These are phyloP conservation scores for Vitellaria paradoxa DNA, from an alignment of 179 eudicot species.

Conservation along the genomic window DNA sequence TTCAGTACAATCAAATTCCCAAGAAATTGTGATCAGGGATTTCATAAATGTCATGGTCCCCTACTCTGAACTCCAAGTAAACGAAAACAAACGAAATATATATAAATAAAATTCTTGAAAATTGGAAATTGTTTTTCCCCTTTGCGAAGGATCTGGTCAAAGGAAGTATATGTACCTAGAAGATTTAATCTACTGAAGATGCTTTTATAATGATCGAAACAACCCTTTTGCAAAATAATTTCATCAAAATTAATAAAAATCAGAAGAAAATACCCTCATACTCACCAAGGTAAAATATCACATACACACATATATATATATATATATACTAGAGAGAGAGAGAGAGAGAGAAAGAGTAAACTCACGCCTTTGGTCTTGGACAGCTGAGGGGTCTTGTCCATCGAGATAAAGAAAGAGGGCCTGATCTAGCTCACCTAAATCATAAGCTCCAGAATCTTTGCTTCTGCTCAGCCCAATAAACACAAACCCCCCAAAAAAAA, in stretches of 20 bases:
- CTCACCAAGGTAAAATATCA: neutral
- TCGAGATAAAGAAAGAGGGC: slow-evolving; percentile 45
- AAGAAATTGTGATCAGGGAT: slow-evolving; percentile 17
- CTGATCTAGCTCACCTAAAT: slow-evolving; percentile 81
- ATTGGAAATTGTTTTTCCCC: slow-evolving; percentile 11
- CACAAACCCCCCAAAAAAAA: neutral
- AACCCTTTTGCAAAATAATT: slow-evolving; percentile 8
- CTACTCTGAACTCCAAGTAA: slow-evolving; percentile 9
- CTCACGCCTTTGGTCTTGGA: slow-evolving; percentile 66
- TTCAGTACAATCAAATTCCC: slow-evolving; percentile 16
- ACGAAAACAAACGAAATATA: neutral
- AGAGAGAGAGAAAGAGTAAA: slow-evolving; percentile 9
- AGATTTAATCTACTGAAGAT: slow-evolving; percentile 16
- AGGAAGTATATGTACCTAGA: slow-evolving; percentile 15
- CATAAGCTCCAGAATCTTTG: slow-evolving; percentile 56
- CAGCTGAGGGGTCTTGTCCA: slow-evolving; percentile 47
- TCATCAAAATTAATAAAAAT: neutral
- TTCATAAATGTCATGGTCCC: slow-evolving; percentile 28
- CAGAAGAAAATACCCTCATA: no score
- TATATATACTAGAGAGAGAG: neutral
- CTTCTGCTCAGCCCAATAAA: slow-evolving; percentile 24
- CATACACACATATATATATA: neutral
- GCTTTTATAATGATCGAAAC: slow-evolving; percentile 24
- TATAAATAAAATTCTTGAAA: slow-evolving; percentile 6
- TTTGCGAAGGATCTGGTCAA: slow-evolving; percentile 41